Evolutionary conservation across 805 yeast species (phyloP).

Genomic region (Saturnispora kantuleensis): DNA sequence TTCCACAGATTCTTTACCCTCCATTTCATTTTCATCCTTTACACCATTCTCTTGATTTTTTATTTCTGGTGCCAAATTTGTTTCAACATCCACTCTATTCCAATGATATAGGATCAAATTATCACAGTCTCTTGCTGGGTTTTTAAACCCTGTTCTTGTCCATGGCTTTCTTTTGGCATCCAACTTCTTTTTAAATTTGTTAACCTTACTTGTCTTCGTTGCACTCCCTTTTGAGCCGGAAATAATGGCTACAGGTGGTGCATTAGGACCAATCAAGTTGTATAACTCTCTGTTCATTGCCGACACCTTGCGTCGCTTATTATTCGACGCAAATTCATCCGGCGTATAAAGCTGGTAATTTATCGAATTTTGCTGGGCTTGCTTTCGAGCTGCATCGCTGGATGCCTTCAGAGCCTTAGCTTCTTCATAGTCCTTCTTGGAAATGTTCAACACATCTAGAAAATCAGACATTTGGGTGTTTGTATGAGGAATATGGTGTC

Average conservation of each 20-base stretch:
- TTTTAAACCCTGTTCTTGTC: constrained; percentile 57
- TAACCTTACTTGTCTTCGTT: constrained; percentile 15
- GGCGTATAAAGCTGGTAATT: constrained; percentile 14
- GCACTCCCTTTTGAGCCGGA: constrained; percentile 11
- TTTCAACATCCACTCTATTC: constrained; percentile 55
- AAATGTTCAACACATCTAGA: constrained; percentile 64
- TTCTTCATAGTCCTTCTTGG: constrained; percentile 31
- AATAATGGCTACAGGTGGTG: constrained; percentile 68
- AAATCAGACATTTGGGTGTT: constrained; percentile 39
- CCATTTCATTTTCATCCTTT: not conserved
- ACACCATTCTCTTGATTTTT: not conserved
- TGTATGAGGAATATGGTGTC: not conserved
- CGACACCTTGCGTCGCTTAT: constrained; percentile 28
- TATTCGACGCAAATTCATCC: constrained; percentile 15
- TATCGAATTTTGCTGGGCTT: constrained; percentile 3
- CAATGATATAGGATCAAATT: constrained; percentile 60
- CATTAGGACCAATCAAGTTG: constrained; percentile 80
- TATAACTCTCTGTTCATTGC: constrained; percentile 89
- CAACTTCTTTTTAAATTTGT: constrained; percentile 53
- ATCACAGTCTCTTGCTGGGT: constrained; percentile 40
- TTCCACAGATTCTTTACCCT: not conserved
- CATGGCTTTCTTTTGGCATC: constrained; percentile 49
- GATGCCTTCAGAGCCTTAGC: constrained; percentile 19
- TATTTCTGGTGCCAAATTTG: not conserved
- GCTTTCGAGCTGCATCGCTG: constrained; percentile 9